Percentiles rank a stretch among this genome's conserved stretches.
phyloP scores from a whole-genome alignment of 768 basidiomycete species.

The Russula ochroleuca region DNA sequence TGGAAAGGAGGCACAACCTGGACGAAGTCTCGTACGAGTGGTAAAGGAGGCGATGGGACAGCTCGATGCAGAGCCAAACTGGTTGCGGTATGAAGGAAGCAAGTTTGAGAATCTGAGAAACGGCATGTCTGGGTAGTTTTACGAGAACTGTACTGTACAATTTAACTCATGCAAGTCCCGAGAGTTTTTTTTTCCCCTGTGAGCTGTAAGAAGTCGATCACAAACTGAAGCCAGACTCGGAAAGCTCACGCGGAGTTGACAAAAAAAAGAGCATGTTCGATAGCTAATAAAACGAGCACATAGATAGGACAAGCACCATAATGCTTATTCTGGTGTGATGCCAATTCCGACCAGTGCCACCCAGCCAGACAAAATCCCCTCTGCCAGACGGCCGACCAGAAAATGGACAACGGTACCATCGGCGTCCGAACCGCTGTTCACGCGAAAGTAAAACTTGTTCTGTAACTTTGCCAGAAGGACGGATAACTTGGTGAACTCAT shows the following conservation, averaged over 20 bases:
- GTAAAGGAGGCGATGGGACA: conserved; percentile 47
- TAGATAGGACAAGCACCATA: background rate
- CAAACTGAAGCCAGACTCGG: too few species aligned
- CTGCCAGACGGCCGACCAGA: conserved; percentile 24
- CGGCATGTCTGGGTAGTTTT: conserved; percentile 46
- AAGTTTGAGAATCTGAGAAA: conserved; percentile 76
- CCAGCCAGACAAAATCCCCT: conserved; percentile 25
- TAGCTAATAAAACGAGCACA: background rate
- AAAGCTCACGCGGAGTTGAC: background rate
- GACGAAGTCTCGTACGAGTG: conserved; percentile 64
- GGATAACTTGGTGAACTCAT: conserved; percentile 21
- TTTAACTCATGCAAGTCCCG: background rate
- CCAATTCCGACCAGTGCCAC: conserved; percentile 25
- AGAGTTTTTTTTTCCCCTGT: background rate
- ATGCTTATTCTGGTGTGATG: conserved; percentile 6
- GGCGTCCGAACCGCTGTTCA: background rate
- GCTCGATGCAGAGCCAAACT: conserved; percentile 50
- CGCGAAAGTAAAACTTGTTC: conserved; percentile 22
- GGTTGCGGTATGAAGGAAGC: conserved; percentile 73
- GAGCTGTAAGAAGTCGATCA: background rate
- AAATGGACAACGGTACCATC: conserved; percentile 18
- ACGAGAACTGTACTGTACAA: background rate
- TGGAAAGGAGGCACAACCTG: conserved; percentile 70
- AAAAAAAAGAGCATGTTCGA: background rate
- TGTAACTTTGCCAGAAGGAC: conserved; percentile 23